These are phyloP conservation scores for Cylindrodendrum hubeiense DNA, from an alignment of 2,329 filamentous ascomycete species.

Conservation along the genomic window DNA sequence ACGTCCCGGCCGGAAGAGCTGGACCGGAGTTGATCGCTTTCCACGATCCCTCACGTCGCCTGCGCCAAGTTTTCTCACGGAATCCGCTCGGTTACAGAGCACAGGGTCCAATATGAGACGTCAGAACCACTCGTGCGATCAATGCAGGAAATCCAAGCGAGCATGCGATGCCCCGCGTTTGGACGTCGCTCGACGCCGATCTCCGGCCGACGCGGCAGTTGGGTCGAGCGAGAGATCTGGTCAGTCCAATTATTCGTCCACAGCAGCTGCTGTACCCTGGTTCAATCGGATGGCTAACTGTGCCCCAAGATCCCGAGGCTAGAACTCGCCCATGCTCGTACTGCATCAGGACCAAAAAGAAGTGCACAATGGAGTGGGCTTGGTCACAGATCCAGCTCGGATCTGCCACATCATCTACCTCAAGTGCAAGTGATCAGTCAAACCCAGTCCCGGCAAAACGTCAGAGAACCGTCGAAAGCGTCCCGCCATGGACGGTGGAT, in stretches of 20 bases:
- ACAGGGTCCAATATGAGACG: conserved; percentile 33
- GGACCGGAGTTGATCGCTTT: neutral
- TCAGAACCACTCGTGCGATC: conserved; percentile 42
- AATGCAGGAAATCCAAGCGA: conserved; percentile 41
- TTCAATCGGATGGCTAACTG: neutral
- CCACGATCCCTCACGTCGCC: neutral
- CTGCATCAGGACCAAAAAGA: conserved; percentile 25
- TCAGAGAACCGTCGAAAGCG: conserved; percentile 2
- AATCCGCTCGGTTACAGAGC: neutral
- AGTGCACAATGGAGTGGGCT: conserved; percentile 27
- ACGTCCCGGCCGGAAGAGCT: neutral
- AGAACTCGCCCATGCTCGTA: conserved; percentile 20
- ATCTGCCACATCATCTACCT: conserved; percentile 24
- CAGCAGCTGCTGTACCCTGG: neutral
- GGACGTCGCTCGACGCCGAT: conserved; percentile 20
- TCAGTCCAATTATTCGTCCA: conserved; percentile 18
- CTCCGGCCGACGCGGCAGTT: conserved; percentile 6
- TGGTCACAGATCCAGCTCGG: conserved; percentile 23
- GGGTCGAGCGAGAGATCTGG: conserved; percentile 25
- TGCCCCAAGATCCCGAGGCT: neutral
- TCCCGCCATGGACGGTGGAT: neutral
- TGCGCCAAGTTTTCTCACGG: too few species aligned
- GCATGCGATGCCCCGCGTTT: conserved; percentile 40
- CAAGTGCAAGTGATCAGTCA: conserved; percentile 1
- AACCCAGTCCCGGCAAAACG: conserved; percentile 16